Evolutionary conservation across 208 protist genomes (phyloP), one percentile per base, ranked within the genome.

Genomic region (Trypanosoma scelopori): DNA sequence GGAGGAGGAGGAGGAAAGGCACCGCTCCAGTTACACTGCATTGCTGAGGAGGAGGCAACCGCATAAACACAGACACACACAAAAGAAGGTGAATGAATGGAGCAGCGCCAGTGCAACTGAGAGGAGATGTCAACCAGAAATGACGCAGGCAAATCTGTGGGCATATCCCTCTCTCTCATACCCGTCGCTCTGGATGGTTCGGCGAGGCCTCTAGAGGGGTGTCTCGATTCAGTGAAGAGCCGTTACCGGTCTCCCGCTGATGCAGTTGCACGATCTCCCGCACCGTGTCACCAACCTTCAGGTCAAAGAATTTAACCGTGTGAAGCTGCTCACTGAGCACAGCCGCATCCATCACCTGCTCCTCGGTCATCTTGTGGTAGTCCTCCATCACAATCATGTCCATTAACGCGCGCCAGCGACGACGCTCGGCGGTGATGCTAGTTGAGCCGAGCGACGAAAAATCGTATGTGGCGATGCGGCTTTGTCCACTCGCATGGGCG

Each of bases 281-380:
- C 57, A 91, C 76, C 20, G 84, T 85, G 62, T 95, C 89, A 22
- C 89, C 89, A 37, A 95, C 72, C 71, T 92, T 92, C 46, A 92
- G 49, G 61, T 95, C 89, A 58, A 92, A 82, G 55, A 95, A 92
- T 63, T 95, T 95, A 22, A 91, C 72, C 12, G 85, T 91, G 75
- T 93, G 89, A 45, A 95, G 76, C 69, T 95, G 86, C 37, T 81
- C 57, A 48, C 92, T 86, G 5, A 95, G 74, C 39, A 81, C 70
- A 22, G 75, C 28, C 1, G 89, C 89, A 55, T 86, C 82, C 52
- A 74, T 59, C 11, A 85, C 60, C 47, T 95, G 86, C 7, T 68
- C 69, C 18, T 61, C 47, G 0, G 77, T 89, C 27, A 95, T 76
- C 41, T 67, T 58, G 67, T 85, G 72, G 69, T 93, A 95, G 20